Evolutionary conservation across 441 rosid genomes (phyloP).

Genomic region (Eruca vesicaria): DNA sequence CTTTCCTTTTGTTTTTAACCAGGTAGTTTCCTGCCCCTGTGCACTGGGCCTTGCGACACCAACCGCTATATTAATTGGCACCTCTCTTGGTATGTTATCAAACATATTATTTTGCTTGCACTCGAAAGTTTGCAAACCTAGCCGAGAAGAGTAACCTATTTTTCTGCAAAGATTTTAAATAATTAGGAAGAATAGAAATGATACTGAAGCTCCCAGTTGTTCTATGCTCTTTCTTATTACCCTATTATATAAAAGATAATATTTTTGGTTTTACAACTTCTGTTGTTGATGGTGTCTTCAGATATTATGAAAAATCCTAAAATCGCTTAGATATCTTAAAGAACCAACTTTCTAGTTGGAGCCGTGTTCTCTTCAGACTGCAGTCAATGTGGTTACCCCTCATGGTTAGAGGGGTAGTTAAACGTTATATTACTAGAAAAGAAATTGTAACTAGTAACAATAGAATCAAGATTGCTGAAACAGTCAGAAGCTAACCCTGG

Average conservation of each 20-base stretch:
- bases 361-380: not conserved
- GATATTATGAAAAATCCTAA: not conserved
- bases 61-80: slow-evolving; percentile 96
- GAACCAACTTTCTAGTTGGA: not conserved
- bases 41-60: slow-evolving; percentile 98
- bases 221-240: slow-evolving; percentile 1
- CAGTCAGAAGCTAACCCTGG: slow-evolving; percentile 8
- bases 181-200: not conserved
- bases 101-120: slow-evolving; percentile 22
- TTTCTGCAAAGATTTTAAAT: not conserved
- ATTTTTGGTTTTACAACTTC: not conserved
- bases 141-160: slow-evolving; percentile 2
- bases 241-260: not conserved
- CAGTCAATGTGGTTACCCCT: not conserved
- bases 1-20: slow-evolving; percentile 27
- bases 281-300: slow-evolving; percentile 6
- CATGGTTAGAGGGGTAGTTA: not conserved
- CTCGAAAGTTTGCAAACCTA: slow-evolving; percentile 1
- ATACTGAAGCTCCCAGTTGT: not conserved
- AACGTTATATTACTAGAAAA: not conserved
- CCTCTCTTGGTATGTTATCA: slow-evolving; percentile 72
- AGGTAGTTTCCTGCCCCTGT: slow-evolving; percentile 98
- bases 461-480: not conserved
- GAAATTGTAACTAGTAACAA: not conserved
- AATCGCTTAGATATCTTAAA: not conserved